phyloP scores from a whole-genome alignment of 2,329 filamentous ascomycete genomes.

The Plectosphaerella plurivora region DNA sequence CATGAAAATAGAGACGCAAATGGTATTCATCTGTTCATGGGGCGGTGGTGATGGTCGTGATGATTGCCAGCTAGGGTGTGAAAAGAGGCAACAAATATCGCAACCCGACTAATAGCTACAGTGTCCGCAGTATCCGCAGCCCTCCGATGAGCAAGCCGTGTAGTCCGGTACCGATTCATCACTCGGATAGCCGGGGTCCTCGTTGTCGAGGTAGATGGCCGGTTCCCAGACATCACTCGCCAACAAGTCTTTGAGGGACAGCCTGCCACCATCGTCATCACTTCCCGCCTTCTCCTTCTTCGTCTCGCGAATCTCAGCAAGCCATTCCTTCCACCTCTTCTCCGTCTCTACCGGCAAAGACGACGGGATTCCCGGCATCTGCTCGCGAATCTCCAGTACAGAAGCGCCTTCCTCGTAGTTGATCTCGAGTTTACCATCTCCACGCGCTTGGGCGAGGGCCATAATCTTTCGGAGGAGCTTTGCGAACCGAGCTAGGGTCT shows the following conservation, averaged over 20 bases:
- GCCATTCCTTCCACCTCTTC: constrained; percentile 3
- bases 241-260: background rate
- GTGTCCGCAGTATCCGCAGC: constrained; percentile 10
- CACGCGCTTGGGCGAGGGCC: background rate
- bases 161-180: background rate
- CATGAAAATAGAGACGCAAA: too few species aligned
- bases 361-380: constrained; percentile 1
- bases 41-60: too few species aligned
- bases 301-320: background rate
- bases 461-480: constrained; percentile 13
- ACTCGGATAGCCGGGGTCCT: background rate
- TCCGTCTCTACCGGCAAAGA: constrained; percentile 1
- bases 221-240: too few species aligned
- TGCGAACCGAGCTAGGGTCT: constrained; percentile 23
- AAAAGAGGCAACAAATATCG: too few species aligned
- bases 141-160: constrained; percentile 9
- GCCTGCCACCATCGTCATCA: background rate
- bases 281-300: background rate
- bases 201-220: background rate
- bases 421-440: constrained; percentile 6
- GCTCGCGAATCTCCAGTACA: constrained; percentile 1
- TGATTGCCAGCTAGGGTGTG: too few species aligned
- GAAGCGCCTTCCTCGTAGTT: background rate
- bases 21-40: too few species aligned
- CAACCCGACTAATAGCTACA: constrained; percentile 5